A percentile compares a stretch with the other conserved stretches of the same genome.
phyloP scores from a whole-genome alignment of 345 rosid species.

The Excoecaria cochinchinensis region DNA sequence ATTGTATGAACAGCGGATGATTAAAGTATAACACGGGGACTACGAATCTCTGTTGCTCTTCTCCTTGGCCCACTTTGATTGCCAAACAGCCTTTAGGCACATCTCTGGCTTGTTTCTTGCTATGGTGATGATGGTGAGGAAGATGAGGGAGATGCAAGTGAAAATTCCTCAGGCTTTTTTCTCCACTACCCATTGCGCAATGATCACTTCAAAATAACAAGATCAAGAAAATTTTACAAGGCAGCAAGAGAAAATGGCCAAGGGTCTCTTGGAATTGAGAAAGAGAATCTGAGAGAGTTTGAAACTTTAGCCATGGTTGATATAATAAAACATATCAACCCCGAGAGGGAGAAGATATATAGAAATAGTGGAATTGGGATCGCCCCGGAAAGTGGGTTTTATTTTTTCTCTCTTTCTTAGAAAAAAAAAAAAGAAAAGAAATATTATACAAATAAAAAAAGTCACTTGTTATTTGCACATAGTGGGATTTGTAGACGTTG shows the following conservation, averaged over 20 bases:
- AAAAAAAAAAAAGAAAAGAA: neutral
- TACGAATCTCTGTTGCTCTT: slow-evolving; percentile 33
- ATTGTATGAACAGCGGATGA: slow-evolving; percentile 29
- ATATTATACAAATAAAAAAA: slow-evolving; percentile 1
- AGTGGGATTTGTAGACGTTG: slow-evolving; percentile 11
- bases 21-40: slow-evolving; percentile 35
- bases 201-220: neutral
- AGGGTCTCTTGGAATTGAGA: slow-evolving; percentile 39
- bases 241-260: slow-evolving; percentile 40
- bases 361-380: neutral
- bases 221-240: slow-evolving; percentile 14
- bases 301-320: slow-evolving; percentile 39
- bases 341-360: slow-evolving; percentile 9
- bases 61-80: slow-evolving; percentile 31
- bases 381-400: slow-evolving; percentile 11
- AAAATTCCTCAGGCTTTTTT: slow-evolving; percentile 26
- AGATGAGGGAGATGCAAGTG: slow-evolving; percentile 23
- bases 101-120: slow-evolving; percentile 20
- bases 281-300: slow-evolving; percentile 36
- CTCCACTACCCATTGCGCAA: slow-evolving; percentile 40
- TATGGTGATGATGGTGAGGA: slow-evolving; percentile 14
- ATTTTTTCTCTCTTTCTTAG: neutral
- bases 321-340: slow-evolving; percentile 24
- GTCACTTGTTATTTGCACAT: slow-evolving; percentile 13
- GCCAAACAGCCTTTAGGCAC: slow-evolving; percentile 35